Evolutionary conservation across 768 basidiomycete species (phyloP).

Genomic region (Strobilomyces dryophilus): DNA sequence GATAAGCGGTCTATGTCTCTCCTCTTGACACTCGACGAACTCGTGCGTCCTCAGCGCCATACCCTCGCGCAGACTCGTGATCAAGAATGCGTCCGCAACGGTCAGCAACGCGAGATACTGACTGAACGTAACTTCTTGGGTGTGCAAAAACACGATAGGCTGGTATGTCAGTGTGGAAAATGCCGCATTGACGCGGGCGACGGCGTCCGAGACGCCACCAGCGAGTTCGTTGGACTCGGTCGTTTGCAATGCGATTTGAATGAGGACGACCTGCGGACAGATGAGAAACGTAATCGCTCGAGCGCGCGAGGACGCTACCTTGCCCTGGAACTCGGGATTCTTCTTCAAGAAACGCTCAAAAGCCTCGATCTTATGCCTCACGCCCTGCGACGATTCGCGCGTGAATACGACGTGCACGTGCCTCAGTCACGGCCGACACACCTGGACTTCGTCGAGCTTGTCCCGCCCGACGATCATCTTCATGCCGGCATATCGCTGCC

Average conservation of each 20-base stretch:
- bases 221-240: constrained; percentile 72
- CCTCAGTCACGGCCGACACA: constrained; percentile 10
- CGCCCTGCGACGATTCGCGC: constrained; percentile 41
- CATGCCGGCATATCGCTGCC: constrained; percentile 79
- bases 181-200: constrained; percentile 76
- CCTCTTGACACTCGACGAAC: constrained; percentile 83
- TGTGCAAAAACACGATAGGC: constrained; percentile 82
- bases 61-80: constrained; percentile 80
- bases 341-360: constrained; percentile 80
- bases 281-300: not conserved
- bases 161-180: constrained; percentile 87
- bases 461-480: constrained; percentile 85
- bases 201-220: constrained; percentile 64
- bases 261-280: constrained; percentile 60
- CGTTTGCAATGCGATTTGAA: constrained; percentile 84
- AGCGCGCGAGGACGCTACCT: constrained; percentile 35
- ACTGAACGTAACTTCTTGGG: constrained; percentile 77
- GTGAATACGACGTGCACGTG: not conserved
- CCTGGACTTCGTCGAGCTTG: constrained; percentile 84
- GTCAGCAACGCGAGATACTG: constrained; percentile 81
- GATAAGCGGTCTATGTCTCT: constrained; percentile 61
- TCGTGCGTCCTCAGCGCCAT: constrained; percentile 83
- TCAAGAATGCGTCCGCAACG: constrained; percentile 81
- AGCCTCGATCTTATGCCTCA: constrained; percentile 77
- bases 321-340: constrained; percentile 75